A percentile compares a stretch with the other conserved stretches of the same genome.
Conservation (phyloP, 2,329 filamentous ascomycete genomes). For the Arthrobotrys sphaeroides region DNA sequence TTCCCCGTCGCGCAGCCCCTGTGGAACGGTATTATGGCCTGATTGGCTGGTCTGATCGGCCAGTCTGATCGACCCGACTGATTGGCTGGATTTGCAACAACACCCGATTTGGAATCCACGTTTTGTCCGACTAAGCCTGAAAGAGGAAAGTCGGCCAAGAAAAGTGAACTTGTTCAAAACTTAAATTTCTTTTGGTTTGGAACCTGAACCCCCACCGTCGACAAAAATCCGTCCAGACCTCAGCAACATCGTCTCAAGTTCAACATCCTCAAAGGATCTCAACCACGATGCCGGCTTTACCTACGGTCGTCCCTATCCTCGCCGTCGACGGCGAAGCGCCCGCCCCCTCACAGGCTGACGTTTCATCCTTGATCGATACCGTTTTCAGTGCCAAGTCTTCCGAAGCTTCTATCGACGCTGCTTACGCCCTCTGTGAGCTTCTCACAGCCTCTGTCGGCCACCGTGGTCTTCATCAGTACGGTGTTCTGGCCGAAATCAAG, state of each 20-base stretch:
- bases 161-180: no score
- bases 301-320: constrained; percentile 67
- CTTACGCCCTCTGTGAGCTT: constrained; percentile 71
- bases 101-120: no score
- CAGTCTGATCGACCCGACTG: no score
- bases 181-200: neutral
- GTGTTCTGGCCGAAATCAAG: constrained; percentile 66
- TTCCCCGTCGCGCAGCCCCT: no score
- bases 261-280: constrained; percentile 65
- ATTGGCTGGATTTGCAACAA: no score
- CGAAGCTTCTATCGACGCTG: constrained; percentile 69
- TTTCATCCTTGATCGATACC: constrained; percentile 72
- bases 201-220: neutral
- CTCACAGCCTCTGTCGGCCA: constrained; percentile 65
- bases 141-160: no score
- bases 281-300: constrained; percentile 63
- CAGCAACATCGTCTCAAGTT: constrained; percentile 61
- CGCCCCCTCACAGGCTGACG: constrained; percentile 71
- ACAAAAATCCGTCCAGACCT: neutral
- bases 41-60: no score
- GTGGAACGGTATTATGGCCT: no score
- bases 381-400: constrained; percentile 66
- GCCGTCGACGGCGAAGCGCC: constrained; percentile 72
- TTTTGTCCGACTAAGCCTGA: no score
- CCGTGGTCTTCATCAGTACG: constrained; percentile 63